Evolutionary conservation across 495 filamentous ascomycete species (phyloP), one percentile per base, ranked within the genome.

Genomic region (Pyrenula aspistea): DNA sequence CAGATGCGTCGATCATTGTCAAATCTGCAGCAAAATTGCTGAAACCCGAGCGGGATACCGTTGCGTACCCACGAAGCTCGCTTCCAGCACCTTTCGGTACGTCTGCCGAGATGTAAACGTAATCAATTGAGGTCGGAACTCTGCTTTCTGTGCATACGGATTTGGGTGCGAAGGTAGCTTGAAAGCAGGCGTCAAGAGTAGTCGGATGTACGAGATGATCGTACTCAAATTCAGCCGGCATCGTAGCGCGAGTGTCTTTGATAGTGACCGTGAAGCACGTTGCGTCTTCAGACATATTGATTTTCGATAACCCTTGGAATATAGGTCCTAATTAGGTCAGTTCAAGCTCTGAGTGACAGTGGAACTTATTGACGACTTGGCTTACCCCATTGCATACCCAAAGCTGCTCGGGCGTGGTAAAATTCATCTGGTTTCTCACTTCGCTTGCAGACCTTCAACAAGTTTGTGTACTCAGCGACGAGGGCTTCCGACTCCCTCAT

Each of bases 151-250:
- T 24, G 22, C n/a, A 10, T 20, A 4, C 19, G 19, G 10, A 4
- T 20, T 4, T 24, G 50, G 19, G 19, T 20, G 50, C n/a, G 20
- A 52, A 52, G 50, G 50, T 24, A 8, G 50, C 50, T 21, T 75
- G 71, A 10, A 72, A 55, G 54, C 62, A 69, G 10, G 25, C 63
- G 42, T 77, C 74, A 1, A 77, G 59, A 22, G 76, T 77, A 0
- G 72, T 70, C 0, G 78, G 78, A 54, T 82, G 78, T 19, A 80
- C 65, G 11, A 80, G 22, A 54, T 73, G 73, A 3, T 61, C 59
- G 61, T 68, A 67, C 56, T 76, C 67, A 56, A 68, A 74, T 2
- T 67, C 47, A 23, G 63, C 63, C 2, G 77, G 74, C 75, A 78
- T 76, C 1, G 62, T 60, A 2, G 59, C 60, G 24, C 59, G 42